Evolutionary conservation across 352 stramenopile genomes (phyloP), one percentile per base, ranked within the genome.

Genomic region (Globisporangium orthogonon): DNA sequence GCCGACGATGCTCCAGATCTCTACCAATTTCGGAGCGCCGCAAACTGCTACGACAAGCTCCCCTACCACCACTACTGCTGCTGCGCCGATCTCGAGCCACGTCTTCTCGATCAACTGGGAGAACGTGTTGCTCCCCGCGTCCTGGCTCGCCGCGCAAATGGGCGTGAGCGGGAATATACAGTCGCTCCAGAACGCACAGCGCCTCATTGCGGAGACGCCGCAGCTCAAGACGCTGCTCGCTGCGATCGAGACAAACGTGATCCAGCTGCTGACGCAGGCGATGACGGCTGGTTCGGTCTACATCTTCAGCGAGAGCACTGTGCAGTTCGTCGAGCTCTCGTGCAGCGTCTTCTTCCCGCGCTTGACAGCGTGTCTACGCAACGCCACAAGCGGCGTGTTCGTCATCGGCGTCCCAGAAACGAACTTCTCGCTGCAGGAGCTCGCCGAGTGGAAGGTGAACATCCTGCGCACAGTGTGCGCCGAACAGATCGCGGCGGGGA

Each of bases 81-180:
- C 6, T 37, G 31, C 31, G 31, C 31, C 31, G 31, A 37, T 37
- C 23, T 41, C 10, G 37, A 43, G 45, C 40, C 61, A 78, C 41
- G 61, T 66, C 50, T 50, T 71, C 39, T 64, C 76, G 50, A 70
- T 83, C 50, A 76, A 72, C 57, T 86, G 72, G 75, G 73, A 86
- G 43, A 72, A 86, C 46, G 70, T 83, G 40, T 66, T 86, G 18
- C 57, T 71, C 31, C 75, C 75, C 2, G 64, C 67, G 52, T 31
- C 65, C 41, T 86, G 68, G 70, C 54, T 86, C 60, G 35, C 48
- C 4, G 54, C 58, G 10, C 52, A 72, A 29, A 58, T 86, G n/a
- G 66, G 73, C 4, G 61, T 80, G 35, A 53, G 51, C 2, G 52
- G n/a, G 5, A 65, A 58, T 0, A 23, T 65, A 1, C 50, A 65